Evolutionary conservation across 352 stramenopile species (phyloP).

Genomic region (Phytophthora ramorum): DNA sequence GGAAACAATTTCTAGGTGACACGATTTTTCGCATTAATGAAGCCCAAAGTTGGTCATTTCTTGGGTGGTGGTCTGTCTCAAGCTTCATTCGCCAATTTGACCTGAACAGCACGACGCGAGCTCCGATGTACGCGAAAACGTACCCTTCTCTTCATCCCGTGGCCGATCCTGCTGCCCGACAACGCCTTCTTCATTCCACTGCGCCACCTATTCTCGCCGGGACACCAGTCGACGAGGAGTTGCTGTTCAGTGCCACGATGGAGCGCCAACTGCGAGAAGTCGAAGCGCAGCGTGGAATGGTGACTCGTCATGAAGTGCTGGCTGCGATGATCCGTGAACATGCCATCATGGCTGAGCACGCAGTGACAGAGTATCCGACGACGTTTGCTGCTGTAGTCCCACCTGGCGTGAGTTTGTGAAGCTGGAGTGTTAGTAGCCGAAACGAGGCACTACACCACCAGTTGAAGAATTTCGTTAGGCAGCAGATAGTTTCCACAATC

Average conservation of each 20-base stretch:
- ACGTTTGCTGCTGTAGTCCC: slow-evolving; percentile 16
- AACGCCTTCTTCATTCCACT: slow-evolving; percentile 14
- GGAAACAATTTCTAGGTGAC: neutral
- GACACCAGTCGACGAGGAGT: slow-evolving; percentile 12
- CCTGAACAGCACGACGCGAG: neutral
- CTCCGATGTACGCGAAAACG: slow-evolving; percentile 28
- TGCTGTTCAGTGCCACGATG: slow-evolving; percentile 22
- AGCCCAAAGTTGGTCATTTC: too few species aligned
- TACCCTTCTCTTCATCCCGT: slow-evolving; percentile 22
- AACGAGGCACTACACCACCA: neutral
- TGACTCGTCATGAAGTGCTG: slow-evolving; percentile 20
- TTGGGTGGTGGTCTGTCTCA: neutral
- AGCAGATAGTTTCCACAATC: too few species aligned
- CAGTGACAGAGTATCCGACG: slow-evolving; percentile 11
- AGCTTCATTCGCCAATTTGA: slow-evolving; percentile 9
- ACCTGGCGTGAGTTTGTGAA: slow-evolving; percentile 12
- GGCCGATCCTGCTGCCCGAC: slow-evolving; percentile 14
- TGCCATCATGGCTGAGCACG: slow-evolving; percentile 19
- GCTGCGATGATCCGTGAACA: slow-evolving; percentile 20
- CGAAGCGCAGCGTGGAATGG: slow-evolving; percentile 19
- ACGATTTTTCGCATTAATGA: too few species aligned
- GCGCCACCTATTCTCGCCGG: slow-evolving; percentile 16
- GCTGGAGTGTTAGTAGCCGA: slow-evolving; percentile 3
- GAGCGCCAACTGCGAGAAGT: slow-evolving; percentile 25
- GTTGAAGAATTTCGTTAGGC: too few species aligned